phyloP scores from a whole-genome alignment of 2,329 filamentous ascomycete species.

The Xylaria polymorpha region DNA sequence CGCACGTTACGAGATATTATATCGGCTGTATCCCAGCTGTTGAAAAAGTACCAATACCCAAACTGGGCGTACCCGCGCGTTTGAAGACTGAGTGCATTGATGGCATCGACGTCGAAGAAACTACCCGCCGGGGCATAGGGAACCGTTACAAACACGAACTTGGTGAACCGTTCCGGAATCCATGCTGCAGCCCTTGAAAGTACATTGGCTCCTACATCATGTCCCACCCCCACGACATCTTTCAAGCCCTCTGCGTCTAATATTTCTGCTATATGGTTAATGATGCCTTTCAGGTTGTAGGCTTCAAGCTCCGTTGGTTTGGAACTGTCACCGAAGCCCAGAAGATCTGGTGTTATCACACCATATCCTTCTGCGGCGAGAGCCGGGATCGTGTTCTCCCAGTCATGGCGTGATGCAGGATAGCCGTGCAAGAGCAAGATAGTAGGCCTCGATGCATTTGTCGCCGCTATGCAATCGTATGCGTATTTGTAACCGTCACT shows the following conservation, averaged over 20 bases:
- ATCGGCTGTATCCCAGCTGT: constrained; percentile 14
- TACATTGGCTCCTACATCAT: constrained; percentile 45
- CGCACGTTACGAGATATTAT: constrained; percentile 21
- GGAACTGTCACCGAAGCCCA: constrained; percentile 53
- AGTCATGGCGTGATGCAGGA: constrained; percentile 59
- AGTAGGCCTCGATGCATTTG: constrained; percentile 45
- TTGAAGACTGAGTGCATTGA: constrained; percentile 5
- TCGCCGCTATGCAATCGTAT: constrained; percentile 49
- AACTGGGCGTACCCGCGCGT: constrained; percentile 19
- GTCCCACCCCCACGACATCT: constrained; percentile 47
- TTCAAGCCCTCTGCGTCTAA: constrained; percentile 45
- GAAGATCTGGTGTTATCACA: constrained; percentile 56
- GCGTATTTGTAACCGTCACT: constrained; percentile 8
- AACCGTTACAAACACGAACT: constrained; percentile 36
- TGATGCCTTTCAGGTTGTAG: constrained; percentile 51
- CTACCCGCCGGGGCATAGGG: constrained; percentile 23
- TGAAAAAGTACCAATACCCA: constrained; percentile 36
- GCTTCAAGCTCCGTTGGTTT: constrained; percentile 47
- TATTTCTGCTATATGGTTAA: constrained; percentile 50
- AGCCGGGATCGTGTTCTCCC: constrained; percentile 53
- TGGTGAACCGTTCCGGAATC: constrained; percentile 30
- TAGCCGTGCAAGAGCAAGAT: constrained; percentile 63
- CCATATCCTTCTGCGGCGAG: constrained; percentile 55
- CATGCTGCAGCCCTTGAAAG: constrained; percentile 29
- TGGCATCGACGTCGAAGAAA: constrained; percentile 16